Percentiles rank a stretch among this genome's conserved stretches.
Evolutionary conservation across 2,329 filamentous ascomycete genomes (phyloP).

Genomic region (Colletotrichum agaves): DNA sequence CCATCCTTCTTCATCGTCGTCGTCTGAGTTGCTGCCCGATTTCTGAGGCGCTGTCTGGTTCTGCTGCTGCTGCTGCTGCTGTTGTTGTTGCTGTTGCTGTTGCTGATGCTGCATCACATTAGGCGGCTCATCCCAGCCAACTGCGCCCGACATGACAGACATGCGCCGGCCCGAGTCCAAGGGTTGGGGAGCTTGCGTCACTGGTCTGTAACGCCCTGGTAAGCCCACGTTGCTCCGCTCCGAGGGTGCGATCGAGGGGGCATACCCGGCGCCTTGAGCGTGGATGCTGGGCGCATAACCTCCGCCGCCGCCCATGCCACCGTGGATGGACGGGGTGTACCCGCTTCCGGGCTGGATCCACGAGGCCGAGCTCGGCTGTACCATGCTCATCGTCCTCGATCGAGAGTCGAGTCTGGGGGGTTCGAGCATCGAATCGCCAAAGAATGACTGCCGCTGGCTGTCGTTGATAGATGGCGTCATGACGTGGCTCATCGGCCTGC

Average conservation of each 20-base stretch:
- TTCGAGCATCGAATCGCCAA: constrained; percentile 60
- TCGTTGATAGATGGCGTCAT: constrained; percentile 57
- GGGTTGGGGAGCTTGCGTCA: constrained; percentile 69
- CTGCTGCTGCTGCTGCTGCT: background rate
- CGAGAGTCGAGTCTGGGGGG: constrained; percentile 55
- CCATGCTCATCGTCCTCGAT: constrained; percentile 84
- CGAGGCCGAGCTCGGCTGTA: constrained; percentile 73
- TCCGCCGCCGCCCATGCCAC: constrained; percentile 41
- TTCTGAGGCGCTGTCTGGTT: constrained; percentile 53
- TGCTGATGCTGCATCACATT: constrained; percentile 49
- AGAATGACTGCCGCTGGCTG: constrained; percentile 55
- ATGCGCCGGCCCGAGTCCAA: constrained; percentile 41
- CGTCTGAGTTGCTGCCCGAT: constrained; percentile 59
- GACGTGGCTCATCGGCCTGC: constrained; percentile 50
- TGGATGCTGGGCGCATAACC: constrained; percentile 64
- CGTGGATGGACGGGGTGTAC: constrained; percentile 61
- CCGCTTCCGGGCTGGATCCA: constrained; percentile 62
- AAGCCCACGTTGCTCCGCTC: constrained; percentile 95
- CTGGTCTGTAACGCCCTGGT: constrained; percentile 89
- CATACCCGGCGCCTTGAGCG: constrained; percentile 71
- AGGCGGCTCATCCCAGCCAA: constrained; percentile 46
- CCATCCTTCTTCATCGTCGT: constrained; percentile 76
- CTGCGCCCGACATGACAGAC: constrained; percentile 55
- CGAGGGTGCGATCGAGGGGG: constrained; percentile 92
- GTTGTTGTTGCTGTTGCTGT: background rate